Evolutionary conservation across 257 asterid genomes (phyloP).

Genomic region (Primulina tabacum): DNA sequence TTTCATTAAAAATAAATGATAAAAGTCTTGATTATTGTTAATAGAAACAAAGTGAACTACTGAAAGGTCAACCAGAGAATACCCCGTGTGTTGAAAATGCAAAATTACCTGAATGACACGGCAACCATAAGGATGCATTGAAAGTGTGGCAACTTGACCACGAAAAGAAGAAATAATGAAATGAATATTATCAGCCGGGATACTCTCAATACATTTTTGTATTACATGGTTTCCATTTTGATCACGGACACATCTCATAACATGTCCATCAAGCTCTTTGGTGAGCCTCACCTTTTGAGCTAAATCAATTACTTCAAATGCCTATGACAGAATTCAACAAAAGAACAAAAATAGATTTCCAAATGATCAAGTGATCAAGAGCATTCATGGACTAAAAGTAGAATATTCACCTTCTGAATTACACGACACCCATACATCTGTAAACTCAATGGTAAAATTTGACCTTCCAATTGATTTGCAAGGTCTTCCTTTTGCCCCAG

Average conservation of each 20-base stretch:
- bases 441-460: conserved; percentile 47
- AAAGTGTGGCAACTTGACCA: conserved; percentile 62
- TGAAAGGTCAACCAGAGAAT: conserved; percentile 9
- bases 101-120: conserved; percentile 64
- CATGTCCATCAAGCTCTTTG: conserved; percentile 54
- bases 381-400: neutral
- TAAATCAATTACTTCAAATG: conserved; percentile 50
- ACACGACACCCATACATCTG: conserved; percentile 77
- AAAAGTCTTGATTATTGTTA: conserved; percentile 1
- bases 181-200: conserved; percentile 44
- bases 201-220: conserved; percentile 69
- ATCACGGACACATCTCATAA: conserved; percentile 53
- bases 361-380: conserved; percentile 1
- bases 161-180: conserved; percentile 53
- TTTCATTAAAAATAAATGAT: conserved; percentile 24
- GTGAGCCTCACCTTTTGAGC: conserved; percentile 49
- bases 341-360: conserved; percentile 17
- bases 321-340: conserved; percentile 32
- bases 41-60: conserved; percentile 9
- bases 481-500: conserved; percentile 47
- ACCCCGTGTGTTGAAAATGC: neutral
- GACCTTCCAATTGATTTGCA: conserved; percentile 50
- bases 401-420: conserved; percentile 52
- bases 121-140: conserved; percentile 80
- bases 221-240: conserved; percentile 67